These are phyloP conservation scores for Hordeum marinum DNA, from an alignment of 176 grass and related monocot species.

Conservation along the genomic window DNA sequence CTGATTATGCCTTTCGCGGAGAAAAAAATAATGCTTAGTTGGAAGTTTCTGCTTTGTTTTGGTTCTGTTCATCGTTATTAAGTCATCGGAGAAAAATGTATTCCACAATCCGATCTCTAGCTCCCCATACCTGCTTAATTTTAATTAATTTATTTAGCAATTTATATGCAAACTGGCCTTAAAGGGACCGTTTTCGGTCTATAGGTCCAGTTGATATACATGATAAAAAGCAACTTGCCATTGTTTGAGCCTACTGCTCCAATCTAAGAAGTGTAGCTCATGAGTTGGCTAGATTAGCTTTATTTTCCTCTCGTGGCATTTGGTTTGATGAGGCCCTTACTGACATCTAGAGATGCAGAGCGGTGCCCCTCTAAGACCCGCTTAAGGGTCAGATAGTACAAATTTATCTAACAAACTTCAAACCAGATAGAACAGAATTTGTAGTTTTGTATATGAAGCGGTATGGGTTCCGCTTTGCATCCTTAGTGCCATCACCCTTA, in stretches of 20 bases:
- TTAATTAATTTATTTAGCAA: not conserved
- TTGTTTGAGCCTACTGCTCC: not conserved
- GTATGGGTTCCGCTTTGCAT: too few relatives aligned
- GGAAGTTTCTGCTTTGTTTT: not conserved
- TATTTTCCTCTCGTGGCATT: too few relatives aligned
- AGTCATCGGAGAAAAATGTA: not conserved
- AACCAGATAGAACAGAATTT: too few relatives aligned
- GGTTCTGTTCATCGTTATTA: not conserved
- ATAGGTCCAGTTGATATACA: not conserved
- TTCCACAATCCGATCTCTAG: not conserved
- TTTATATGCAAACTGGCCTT: not conserved
- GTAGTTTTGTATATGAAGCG: too few relatives aligned
- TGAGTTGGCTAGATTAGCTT: too few relatives aligned
- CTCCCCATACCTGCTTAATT: not conserved
- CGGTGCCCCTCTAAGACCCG: too few relatives aligned
- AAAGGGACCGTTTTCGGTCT: not conserved
- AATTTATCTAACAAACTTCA: too few relatives aligned
- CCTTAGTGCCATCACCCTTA: too few relatives aligned
- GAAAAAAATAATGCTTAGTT: constrained; percentile 1
- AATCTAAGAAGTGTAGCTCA: too few relatives aligned
- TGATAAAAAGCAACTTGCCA: not conserved
- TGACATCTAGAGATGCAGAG: too few relatives aligned
- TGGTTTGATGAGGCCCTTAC: too few relatives aligned
- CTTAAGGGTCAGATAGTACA: too few relatives aligned
- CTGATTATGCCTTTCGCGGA: not conserved